Evolutionary conservation across 345 rosid genomes (phyloP).

Genomic region (Populus pruinosa): DNA sequence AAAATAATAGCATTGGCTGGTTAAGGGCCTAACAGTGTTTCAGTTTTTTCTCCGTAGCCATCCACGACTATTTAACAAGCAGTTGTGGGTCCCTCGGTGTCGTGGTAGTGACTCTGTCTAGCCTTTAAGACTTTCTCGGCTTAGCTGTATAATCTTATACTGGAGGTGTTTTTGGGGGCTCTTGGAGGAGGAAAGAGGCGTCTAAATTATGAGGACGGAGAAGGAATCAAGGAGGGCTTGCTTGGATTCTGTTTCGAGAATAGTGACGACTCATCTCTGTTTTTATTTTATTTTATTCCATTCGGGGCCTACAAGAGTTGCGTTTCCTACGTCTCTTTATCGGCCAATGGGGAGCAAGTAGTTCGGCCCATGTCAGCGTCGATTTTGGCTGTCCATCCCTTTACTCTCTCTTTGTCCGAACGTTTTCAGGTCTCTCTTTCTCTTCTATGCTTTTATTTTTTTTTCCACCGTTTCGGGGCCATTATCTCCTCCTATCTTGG

Average conservation of each 20-base stretch:
- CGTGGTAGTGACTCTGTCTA: too few species aligned
- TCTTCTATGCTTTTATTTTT: too few species aligned
- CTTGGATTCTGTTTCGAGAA: not conserved
- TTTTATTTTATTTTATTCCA: not conserved
- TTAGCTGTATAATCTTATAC: not conserved
- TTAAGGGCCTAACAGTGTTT: not conserved
- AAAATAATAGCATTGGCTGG: not conserved
- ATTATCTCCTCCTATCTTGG: constrained; percentile 33
- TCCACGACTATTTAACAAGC: constrained; percentile 15
- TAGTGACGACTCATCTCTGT: not conserved
- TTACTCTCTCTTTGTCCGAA: not conserved
- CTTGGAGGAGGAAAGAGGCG: constrained; percentile 55
- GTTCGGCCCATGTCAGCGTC: constrained; percentile 35
- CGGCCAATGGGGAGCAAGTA: not conserved
- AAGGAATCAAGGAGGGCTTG: not conserved
- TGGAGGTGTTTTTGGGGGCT: constrained; percentile 32
- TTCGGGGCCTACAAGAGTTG: constrained; percentile 8
- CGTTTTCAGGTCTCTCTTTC: not conserved
- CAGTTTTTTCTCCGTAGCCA: not conserved
- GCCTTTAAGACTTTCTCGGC: constrained; percentile 9
- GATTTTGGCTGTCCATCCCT: constrained; percentile 10
- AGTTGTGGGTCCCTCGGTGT: not conserved
- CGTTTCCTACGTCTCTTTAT: not conserved
- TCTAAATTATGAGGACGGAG: not conserved
- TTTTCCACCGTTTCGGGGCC: not conserved